Percentiles rank a stretch among this genome's conserved stretches.
Conservation (phyloP, 2,329 filamentous ascomycete genomes). For the Fusarium equiseti region DNA sequence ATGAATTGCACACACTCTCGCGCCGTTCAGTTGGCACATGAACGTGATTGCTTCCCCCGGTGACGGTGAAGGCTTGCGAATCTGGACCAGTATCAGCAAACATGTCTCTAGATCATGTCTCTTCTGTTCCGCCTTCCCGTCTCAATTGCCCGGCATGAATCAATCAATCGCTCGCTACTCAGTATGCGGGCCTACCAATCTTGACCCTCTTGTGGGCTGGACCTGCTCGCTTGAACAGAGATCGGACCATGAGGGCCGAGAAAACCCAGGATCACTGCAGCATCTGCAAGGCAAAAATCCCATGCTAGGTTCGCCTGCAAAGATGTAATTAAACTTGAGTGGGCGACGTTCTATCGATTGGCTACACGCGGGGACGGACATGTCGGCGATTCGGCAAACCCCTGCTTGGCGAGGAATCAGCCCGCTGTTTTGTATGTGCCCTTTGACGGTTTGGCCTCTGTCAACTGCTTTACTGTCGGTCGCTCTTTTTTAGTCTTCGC, state of each 20-base stretch:
- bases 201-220: conserved; percentile 4
- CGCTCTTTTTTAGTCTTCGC: background rate
- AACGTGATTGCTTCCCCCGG: conserved; percentile 19
- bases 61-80: conserved; percentile 10
- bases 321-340: conserved; percentile 46
- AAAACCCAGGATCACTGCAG: conserved; percentile 8
- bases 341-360: conserved; percentile 37
- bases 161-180: background rate
- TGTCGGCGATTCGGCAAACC: conserved; percentile 27
- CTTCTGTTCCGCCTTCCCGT: conserved; percentile 21
- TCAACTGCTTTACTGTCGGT: conserved; percentile 16
- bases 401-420: conserved; percentile 32
- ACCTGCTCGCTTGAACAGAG: conserved; percentile 10
- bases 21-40: conserved; percentile 16
- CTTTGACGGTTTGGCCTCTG: background rate
- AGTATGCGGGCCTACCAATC: conserved; percentile 3
- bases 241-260: conserved; percentile 34
- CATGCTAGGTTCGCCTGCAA: conserved; percentile 24
- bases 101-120: conserved; percentile 28
- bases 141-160: conserved; percentile 8
- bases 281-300: conserved; percentile 13
- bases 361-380: conserved; percentile 23
- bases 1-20: background rate
- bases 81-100: conserved; percentile 13
- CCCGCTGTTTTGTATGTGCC: conserved; percentile 10